Percentiles rank a stretch among this genome's conserved stretches.
phyloP scores from a whole-genome alignment of 2,329 filamentous ascomycete genomes.

The Fusarium begoniae region DNA sequence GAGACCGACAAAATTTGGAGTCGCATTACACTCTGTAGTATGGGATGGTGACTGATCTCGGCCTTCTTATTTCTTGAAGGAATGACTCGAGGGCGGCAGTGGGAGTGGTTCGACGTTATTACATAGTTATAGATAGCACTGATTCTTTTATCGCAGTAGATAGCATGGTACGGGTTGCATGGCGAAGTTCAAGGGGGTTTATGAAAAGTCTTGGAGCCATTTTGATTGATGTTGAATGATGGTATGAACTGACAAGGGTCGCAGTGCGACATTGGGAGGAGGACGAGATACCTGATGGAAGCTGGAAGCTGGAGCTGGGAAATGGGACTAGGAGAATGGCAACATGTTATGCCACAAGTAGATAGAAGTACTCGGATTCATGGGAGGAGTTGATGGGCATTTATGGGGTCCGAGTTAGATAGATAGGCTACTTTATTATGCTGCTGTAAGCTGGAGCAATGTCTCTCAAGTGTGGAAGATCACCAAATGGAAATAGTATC shows the following conservation, averaged over 20 bases:
- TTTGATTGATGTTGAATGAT: conserved; percentile 36
- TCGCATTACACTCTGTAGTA: conserved; percentile 56
- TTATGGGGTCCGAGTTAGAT: conserved; percentile 29
- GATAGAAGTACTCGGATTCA: conserved; percentile 22
- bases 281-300: conserved; percentile 29
- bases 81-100: conserved; percentile 7
- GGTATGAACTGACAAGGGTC: conserved; percentile 32
- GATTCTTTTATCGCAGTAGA: conserved; percentile 37
- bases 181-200: conserved; percentile 30
- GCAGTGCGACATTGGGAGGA: conserved; percentile 11
- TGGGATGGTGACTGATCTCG: not conserved
- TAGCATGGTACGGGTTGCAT: conserved; percentile 40
- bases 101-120: conserved; percentile 31
- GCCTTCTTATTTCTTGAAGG: not conserved
- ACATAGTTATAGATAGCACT: conserved; percentile 47
- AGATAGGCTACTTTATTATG: conserved; percentile 29
- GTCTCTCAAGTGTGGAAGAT: not conserved
- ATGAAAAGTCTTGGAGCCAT: conserved; percentile 28
- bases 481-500: not conserved
- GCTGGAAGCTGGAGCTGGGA: conserved; percentile 5
- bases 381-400: conserved; percentile 24
- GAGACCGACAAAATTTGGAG: conserved; percentile 61
- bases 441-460: not conserved
- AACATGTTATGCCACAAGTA: conserved; percentile 23
- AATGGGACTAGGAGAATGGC: conserved; percentile 15